These are phyloP conservation scores for Tripterygium wilfordii DNA, from an alignment of 177 flowering plant species.

Conservation along the genomic window DNA sequence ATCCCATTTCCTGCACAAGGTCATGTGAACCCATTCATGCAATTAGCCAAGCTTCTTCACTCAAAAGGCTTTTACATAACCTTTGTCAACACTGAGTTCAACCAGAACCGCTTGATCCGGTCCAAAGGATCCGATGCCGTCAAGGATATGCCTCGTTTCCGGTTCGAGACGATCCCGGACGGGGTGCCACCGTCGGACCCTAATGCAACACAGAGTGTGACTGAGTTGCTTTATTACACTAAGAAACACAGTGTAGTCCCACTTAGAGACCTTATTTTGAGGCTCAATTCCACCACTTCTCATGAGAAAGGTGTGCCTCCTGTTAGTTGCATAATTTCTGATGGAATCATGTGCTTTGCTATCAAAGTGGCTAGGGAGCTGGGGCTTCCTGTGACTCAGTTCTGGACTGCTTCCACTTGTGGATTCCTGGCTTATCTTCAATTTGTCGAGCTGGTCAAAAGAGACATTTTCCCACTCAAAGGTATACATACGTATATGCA, in stretches of 20 bases:
- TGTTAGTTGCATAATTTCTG: conserved; percentile 24
- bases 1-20: conserved; percentile 17
- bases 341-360: conserved; percentile 30
- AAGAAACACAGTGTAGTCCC: conserved; percentile 15
- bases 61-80: conserved; percentile 19
- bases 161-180: conserved; percentile 33
- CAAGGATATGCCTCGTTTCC: conserved; percentile 15
- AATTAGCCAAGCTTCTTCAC: conserved; percentile 20
- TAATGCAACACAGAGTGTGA: conserved; percentile 27
- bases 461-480: conserved; percentile 34
- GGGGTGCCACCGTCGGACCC: conserved; percentile 34
- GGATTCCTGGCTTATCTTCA: conserved; percentile 25
- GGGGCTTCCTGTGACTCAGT: conserved; percentile 24
- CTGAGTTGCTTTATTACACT: conserved; percentile 10
- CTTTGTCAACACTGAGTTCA: conserved; percentile 19
- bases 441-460: conserved; percentile 19
- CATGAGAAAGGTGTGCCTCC: conserved; percentile 24
- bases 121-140: conserved; percentile 9
- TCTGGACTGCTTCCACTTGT: conserved; percentile 38
- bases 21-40: conserved; percentile 12
- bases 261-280: conserved; percentile 11
- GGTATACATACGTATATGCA: too few relatives aligned
- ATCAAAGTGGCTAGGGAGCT: conserved; percentile 20
- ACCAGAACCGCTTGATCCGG: conserved; percentile 14
- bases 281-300: conserved; percentile 11